Percentiles rank a stretch among this genome's conserved stretches.
These are phyloP conservation scores for Starmerella khaoyaiensis DNA, from an alignment of 805 yeast species.

Conservation along the genomic window DNA sequence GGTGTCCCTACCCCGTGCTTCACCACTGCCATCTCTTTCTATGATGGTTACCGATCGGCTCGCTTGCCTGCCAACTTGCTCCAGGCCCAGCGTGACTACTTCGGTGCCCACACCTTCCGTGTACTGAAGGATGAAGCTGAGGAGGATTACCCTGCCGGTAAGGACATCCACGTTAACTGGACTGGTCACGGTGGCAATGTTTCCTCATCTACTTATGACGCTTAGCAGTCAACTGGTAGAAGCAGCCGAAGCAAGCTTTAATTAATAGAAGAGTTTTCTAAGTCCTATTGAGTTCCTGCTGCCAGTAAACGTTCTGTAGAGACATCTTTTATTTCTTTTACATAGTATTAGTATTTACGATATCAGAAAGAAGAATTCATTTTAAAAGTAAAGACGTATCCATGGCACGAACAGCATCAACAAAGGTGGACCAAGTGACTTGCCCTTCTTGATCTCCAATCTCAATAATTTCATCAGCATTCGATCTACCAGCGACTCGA, in stretches of 20 bases:
- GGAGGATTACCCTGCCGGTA: conserved; percentile 61
- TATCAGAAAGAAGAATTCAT: neutral
- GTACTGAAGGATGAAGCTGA: conserved; percentile 78
- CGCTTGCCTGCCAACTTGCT: conserved; percentile 92
- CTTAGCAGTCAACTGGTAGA: no score
- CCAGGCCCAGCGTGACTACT: conserved; percentile 99
- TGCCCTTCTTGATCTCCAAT: conserved; percentile 12
- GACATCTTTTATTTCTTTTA: neutral
- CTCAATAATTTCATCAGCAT: conserved; percentile 1
- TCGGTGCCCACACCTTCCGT: conserved; percentile 98
- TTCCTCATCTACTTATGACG: conserved; percentile 87
- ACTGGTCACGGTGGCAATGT: conserved; percentile 98
- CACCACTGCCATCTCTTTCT: conserved; percentile 92
- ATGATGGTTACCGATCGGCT: conserved; percentile 96
- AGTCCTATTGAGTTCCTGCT: no score
- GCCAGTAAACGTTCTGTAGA: no score
- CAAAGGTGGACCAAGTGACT: conserved; percentile 13
- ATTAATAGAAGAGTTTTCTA: no score
- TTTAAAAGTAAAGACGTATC: conserved; percentile 1
- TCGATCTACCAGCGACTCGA: conserved; percentile 14
- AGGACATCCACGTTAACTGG: conserved; percentile 95
- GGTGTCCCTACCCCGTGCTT: conserved; percentile 98
- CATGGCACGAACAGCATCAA: conserved; percentile 19
- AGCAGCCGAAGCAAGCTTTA: conserved; percentile 14
- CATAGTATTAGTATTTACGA: neutral